Conservation (phyloP, 139 green algal species). For the Tetraselmis chui region DNA sequence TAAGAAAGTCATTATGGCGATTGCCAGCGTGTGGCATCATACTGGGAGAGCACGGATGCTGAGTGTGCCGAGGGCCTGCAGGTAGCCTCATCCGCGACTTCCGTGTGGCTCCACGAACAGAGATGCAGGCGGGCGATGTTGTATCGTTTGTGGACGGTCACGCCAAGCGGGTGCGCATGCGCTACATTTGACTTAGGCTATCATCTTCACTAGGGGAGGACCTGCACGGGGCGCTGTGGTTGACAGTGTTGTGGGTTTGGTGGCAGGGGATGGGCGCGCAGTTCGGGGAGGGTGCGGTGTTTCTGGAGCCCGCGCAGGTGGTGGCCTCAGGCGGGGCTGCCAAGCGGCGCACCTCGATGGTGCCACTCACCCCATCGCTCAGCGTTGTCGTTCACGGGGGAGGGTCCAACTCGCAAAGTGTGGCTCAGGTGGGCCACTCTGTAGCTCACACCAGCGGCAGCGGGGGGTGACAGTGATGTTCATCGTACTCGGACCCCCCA, state of each 20-base stretch:
- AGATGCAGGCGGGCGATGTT: constrained; percentile 1
- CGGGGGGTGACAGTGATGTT: no score
- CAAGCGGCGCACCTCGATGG: background rate
- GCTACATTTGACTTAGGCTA: background rate
- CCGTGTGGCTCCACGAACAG: background rate
- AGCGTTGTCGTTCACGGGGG: background rate
- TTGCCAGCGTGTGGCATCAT: no score
- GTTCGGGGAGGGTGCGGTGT: background rate
- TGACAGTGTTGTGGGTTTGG: no score
- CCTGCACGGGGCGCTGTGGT: no score
- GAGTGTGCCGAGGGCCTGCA: no score
- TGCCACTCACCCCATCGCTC: background rate
- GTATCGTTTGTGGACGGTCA: constrained; percentile 11
- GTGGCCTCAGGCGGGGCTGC: background rate
- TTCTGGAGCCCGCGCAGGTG: background rate
- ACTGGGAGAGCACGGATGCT: no score
- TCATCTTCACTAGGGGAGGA: no score
- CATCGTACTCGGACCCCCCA: no score
- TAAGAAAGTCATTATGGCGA: no score
- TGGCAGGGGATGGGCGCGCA: background rate
- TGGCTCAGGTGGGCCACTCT: background rate
- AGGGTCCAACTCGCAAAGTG: background rate
- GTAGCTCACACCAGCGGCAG: no score
- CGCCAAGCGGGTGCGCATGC: background rate
- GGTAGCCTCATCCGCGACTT: constrained; percentile 1